Evolutionary conservation across 106 monocot species (phyloP).

Genomic region (Apostasia shenzhenica): DNA sequence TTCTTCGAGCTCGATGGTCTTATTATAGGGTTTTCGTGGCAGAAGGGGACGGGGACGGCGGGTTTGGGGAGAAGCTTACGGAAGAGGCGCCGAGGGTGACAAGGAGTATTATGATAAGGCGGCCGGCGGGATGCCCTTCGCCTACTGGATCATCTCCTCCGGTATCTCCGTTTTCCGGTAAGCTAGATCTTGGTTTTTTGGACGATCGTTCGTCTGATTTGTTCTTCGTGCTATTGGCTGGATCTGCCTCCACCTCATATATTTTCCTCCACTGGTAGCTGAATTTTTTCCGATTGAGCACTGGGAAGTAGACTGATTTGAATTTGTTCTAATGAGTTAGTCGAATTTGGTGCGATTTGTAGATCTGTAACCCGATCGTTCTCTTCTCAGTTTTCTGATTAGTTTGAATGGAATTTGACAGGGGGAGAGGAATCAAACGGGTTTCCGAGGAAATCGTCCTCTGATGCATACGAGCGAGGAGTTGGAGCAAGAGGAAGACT

Average conservation of each 20-base stretch:
- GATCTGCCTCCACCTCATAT: too few relatives aligned
- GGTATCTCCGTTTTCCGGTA: constrained; percentile 70
- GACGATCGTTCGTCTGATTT: too few relatives aligned
- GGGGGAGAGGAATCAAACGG: constrained; percentile 38
- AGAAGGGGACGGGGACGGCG: constrained; percentile 11
- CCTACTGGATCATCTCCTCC: constrained; percentile 59
- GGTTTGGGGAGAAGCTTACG: not conserved
- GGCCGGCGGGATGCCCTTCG: constrained; percentile 62
- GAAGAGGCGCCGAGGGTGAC: constrained; percentile 61
- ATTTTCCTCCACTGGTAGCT: too few relatives aligned
- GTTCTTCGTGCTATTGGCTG: not conserved
- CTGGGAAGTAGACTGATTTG: too few relatives aligned
- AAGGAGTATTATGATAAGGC: constrained; percentile 89
- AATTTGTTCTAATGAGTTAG: too few relatives aligned
- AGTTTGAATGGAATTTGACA: not conserved
- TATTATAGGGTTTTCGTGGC: not conserved
- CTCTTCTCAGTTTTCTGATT: too few relatives aligned
- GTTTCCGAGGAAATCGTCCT: constrained; percentile 50
- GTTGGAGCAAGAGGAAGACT: constrained; percentile 7
- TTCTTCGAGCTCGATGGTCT: not conserved
- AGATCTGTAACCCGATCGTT: too few relatives aligned
- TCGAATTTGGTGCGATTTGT: too few relatives aligned
- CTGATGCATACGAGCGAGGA: constrained; percentile 31
- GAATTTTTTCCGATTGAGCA: too few relatives aligned
- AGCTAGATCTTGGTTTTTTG: constrained; percentile 7